A percentile compares a stretch with the other conserved stretches of the same genome.
phyloP scores from a whole-genome alignment of 495 filamentous ascomycete genomes.

The Neurospora hispaniola region DNA sequence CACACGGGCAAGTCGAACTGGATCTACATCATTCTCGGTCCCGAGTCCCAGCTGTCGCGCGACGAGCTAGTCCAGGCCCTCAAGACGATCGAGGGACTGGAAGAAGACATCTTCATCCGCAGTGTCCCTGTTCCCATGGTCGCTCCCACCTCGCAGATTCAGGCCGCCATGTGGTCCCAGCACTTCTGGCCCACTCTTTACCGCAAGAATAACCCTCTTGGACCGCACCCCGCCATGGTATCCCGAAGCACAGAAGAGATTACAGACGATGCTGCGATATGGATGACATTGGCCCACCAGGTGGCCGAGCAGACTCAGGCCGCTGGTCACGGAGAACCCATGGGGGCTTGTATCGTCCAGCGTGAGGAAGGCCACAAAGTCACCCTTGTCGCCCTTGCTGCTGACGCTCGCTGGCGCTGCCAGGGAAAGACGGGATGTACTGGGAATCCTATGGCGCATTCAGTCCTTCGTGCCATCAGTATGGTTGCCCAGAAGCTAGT shows the following conservation, averaged over 20 bases:
- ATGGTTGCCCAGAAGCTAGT: conserved; percentile 69
- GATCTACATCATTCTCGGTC: conserved; percentile 39
- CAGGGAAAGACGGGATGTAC: conserved; percentile 29
- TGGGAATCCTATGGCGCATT: conserved; percentile 72
- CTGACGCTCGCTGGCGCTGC: conserved; percentile 61
- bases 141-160: conserved; percentile 60
- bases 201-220: conserved; percentile 69
- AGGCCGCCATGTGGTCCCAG: conserved; percentile 66
- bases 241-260: conserved; percentile 47
- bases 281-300: conserved; percentile 57
- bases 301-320: conserved; percentile 47
- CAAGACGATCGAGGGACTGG: conserved; percentile 24
- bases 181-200: conserved; percentile 84
- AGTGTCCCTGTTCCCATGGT: conserved; percentile 58
- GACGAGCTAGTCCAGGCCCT: conserved; percentile 28
- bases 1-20: conserved; percentile 37
- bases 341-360: conserved; percentile 80
- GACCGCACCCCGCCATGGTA: conserved; percentile 58
- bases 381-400: conserved; percentile 58
- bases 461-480: conserved; percentile 75
- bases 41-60: conserved; percentile 26
- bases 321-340: conserved; percentile 50
- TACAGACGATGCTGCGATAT: conserved; percentile 40
- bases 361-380: conserved; percentile 25
- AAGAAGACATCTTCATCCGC: conserved; percentile 37